Evolutionary conservation across 306 rosid genomes (phyloP), one percentile per base, ranked within the genome.

Genomic region (Quillaja saponaria): DNA sequence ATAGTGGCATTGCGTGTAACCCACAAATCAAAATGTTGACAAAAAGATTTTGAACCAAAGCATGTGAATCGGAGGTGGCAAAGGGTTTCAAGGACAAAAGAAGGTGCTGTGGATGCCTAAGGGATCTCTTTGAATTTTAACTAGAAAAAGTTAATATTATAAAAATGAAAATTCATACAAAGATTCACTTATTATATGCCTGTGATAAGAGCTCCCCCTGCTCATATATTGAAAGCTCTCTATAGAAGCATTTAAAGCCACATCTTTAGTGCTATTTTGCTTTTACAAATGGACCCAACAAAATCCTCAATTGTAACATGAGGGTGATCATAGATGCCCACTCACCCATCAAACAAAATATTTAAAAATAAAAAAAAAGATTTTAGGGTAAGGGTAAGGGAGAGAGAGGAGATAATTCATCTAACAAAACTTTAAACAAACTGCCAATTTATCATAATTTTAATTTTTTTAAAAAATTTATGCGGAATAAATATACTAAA

Each of bases 181-280:
- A 31, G 42, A 57, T 74, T 58, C 45, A 67, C 49, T 76, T 69
- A 74, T 42, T 47, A 53, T 56, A 49, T 18, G 73, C 62, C 44
- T 74, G 70, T 69, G 74, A 80, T 82, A 80, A 74, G 95, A 61
- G 87, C 88, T 82, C 80, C 68, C 67, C 80, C 80, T 80, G 78
- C 95, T 87, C 82, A 71, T 72, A 54, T 37, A 56, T 78, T 46
- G 49, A 41, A 55, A 66, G 37, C 66, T 77, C 58, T 66, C 75
- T 72, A 63, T 52, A 35, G 67, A 16, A 67, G 69, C 69, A 28
- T 61, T 31, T 69, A 78, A 82, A 71, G 79, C 71, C 61, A 82
- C 71, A 53, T 16, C 74, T 63, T 77, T 63, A 10, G 46, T 48
- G 65, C 56, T 34, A 47, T 54, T 41, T 18, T 64, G 67, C 66